These are phyloP conservation scores for Pseudogymnoascus sp. DNA, from an alignment of 2,329 filamentous ascomycete genomes.

Conservation along the genomic window DNA sequence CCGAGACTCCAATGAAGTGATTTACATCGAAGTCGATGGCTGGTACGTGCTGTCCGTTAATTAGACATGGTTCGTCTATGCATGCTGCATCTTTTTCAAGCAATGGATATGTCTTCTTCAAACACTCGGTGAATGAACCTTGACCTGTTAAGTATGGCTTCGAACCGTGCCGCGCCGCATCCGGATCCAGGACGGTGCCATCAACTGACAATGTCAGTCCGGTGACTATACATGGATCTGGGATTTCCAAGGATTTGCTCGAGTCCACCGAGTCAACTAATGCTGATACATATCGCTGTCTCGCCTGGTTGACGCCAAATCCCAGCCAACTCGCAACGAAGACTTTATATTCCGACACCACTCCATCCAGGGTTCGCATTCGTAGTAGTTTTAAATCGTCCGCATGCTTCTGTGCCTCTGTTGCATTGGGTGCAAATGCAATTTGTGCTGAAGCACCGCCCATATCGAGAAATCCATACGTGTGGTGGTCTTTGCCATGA, in stretches of 20 bases:
- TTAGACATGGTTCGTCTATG: constrained; percentile 72
- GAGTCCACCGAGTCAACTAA: constrained; percentile 62
- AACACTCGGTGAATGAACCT: constrained; percentile 78
- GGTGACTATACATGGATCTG: constrained; percentile 83
- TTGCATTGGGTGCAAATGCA: constrained; percentile 89
- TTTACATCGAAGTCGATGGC: constrained; percentile 96
- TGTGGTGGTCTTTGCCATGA: constrained; percentile 84
- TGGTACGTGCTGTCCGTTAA: constrained; percentile 87
- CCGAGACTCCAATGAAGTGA: constrained; percentile 94
- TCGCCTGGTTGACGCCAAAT: constrained; percentile 92
- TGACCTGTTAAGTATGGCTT: constrained; percentile 67
- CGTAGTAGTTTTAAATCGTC: constrained; percentile 83
- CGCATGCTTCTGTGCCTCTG: constrained; percentile 82
- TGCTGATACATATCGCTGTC: constrained; percentile 73
- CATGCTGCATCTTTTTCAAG: constrained; percentile 86
- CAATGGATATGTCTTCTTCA: constrained; percentile 74
- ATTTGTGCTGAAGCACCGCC: constrained; percentile 96
- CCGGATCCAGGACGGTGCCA: constrained; percentile 49
- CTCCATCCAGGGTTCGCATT: constrained; percentile 75
- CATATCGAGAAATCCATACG: constrained; percentile 98
- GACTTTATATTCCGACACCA: constrained; percentile 72
- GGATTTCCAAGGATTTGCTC: constrained; percentile 57
- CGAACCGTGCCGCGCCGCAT: constrained; percentile 31
- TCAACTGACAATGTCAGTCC: constrained; percentile 68
- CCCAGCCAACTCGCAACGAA: constrained; percentile 97